Conservation (phyloP, 768 basidiomycete species). For the Panellus pusillus region DNA sequence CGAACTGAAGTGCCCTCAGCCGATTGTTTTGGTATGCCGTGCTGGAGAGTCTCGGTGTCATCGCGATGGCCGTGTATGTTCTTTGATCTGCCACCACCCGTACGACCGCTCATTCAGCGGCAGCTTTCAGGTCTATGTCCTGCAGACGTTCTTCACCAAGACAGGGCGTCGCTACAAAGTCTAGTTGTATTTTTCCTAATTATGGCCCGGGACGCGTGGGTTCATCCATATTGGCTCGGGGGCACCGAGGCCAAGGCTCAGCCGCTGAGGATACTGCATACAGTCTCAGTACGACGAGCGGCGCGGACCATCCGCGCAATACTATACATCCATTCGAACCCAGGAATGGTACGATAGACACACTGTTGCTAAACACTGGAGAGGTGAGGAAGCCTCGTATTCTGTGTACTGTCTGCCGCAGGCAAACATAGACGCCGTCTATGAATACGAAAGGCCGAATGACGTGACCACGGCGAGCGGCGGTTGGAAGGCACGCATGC, state of each 20-base stretch:
- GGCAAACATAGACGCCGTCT: too few species aligned
- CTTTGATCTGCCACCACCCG: not conserved
- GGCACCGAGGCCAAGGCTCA: not conserved
- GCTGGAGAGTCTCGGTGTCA: constrained; percentile 73
- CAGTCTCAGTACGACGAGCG: too few species aligned
- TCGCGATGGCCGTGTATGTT: constrained; percentile 87
- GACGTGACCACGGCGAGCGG: too few species aligned
- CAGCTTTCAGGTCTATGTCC: constrained; percentile 86
- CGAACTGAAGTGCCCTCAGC: constrained; percentile 36
- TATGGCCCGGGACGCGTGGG: not conserved
- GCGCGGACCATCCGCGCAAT: too few species aligned
- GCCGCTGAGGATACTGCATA: too few species aligned
- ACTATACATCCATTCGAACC: too few species aligned
- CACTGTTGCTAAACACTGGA: too few species aligned
- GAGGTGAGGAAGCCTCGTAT: too few species aligned
- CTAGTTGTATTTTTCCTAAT: constrained; percentile 35
- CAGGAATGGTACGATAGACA: too few species aligned
- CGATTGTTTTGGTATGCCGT: constrained; percentile 94
- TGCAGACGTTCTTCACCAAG: constrained; percentile 97
- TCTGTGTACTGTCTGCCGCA: too few species aligned
- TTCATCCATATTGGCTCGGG: not conserved
- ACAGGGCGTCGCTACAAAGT: constrained; percentile 90
- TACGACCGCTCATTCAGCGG: not conserved
- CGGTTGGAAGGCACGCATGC: too few species aligned
- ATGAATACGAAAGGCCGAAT: too few species aligned